Base-by-base conservation (phyloP, 2,329 filamentous ascomycete genomes). In the Neonectria coccinea region DNA sequence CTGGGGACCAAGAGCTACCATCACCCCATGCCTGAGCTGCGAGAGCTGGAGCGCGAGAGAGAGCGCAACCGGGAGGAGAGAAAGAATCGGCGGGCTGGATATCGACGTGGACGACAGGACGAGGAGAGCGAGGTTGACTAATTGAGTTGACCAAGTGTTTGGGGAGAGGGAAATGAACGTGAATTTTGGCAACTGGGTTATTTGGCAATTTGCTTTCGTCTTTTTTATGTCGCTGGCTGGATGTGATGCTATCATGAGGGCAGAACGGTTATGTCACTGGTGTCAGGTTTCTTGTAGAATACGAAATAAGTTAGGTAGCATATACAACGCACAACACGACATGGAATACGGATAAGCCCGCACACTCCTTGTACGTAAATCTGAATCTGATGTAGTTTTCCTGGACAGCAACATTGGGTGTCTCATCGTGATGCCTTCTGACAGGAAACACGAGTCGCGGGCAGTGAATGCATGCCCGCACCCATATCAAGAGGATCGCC, bases 1-100 rank as follows among this genome's bases (percentile, higher is more conserved):
- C 69, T 84, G 9, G 86, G 86, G 31, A 88, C 85, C 69, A 88
- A 88, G 81, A 82, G 85, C 41, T 88, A 89, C 72, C 81, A 80
- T 68, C 85, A 88, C 69, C 77, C 83, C 41, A 85, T 87, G 74
- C 86, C 86, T 2, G 85, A 86, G 67, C 74, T 86, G 68, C 80
- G 65, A 70, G 77, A 78, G 72, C 64, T 76, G 65, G 68, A 78
- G 71, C 65, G 76, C 65, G 68, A 74, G 66, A 73, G 71, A 69
- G 74, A 76, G 68, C 67, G 77, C 25, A 72, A 76, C 31, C 69
- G 78, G 48, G 77, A 78, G 68, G 79, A 79, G 70, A 71, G 77
- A 56, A 74, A 76, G 67, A 76, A 76, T n/a, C 64, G 76, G 54
- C 70, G 78, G 45, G 75, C 74, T 10, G 79, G 77, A 2, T 79